Conservation (phyloP, 106 monocot genomes). For the Alisma plantagoaquatica region DNA sequence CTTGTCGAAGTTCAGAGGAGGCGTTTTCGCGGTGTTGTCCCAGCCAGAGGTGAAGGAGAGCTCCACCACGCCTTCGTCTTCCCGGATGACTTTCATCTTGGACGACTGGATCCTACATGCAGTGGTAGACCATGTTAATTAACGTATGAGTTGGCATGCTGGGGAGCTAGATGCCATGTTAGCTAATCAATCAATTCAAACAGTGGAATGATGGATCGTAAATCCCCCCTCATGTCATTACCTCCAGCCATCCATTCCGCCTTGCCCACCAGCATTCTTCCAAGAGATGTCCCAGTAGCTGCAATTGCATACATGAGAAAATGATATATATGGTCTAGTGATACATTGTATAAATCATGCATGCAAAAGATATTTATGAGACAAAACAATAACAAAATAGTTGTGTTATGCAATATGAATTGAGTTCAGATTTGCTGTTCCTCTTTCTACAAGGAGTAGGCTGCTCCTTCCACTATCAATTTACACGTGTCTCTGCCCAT, state of each 20-base stretch:
- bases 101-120: slow-evolving; percentile 4
- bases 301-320: too few relatives aligned
- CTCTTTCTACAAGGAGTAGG: too few relatives aligned
- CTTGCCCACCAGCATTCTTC: neutral
- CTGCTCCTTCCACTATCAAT: too few relatives aligned
- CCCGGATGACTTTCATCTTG: neutral
- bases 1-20: slow-evolving; percentile 6
- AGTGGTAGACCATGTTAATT: neutral
- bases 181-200: neutral
- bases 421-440: too few relatives aligned
- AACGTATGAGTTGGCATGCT: neutral
- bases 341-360: too few relatives aligned
- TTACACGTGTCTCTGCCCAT: too few relatives aligned
- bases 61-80: slow-evolving; percentile 8
- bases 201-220: neutral
- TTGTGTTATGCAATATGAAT: slow-evolving; percentile 1
- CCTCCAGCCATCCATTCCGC: slow-evolving; percentile 1
- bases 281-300: slow-evolving; percentile 6
- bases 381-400: too few relatives aligned
- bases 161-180: neutral
- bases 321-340: too few relatives aligned
- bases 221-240: neutral
- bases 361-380: too few relatives aligned
- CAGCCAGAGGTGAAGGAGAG: slow-evolving; percentile 6
- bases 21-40: neutral